phyloP scores from a whole-genome alignment of 2,329 filamentous ascomycete species.

The Akanthomyces lecanii region DNA sequence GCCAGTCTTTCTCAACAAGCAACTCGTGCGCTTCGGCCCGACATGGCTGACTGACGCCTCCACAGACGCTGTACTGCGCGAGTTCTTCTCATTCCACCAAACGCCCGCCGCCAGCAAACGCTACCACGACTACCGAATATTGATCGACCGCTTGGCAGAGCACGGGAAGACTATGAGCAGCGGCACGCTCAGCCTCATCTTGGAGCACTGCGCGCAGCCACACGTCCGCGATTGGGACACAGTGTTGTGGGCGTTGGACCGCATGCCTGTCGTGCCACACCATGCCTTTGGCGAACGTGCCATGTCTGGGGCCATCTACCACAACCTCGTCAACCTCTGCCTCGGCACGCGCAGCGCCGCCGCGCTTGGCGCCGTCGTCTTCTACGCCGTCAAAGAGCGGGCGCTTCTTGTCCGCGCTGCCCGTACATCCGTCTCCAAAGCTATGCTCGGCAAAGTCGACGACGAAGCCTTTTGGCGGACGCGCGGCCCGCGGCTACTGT shows the following conservation, averaged over 20 bases:
- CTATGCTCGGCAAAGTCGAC: constrained; percentile 26
- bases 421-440: constrained; percentile 24
- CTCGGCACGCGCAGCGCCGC: constrained; percentile 28
- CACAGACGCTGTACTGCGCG: constrained; percentile 37
- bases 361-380: constrained; percentile 30
- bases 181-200: constrained; percentile 36
- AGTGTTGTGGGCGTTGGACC: constrained; percentile 30
- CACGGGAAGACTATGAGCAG: constrained; percentile 26
- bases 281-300: constrained; percentile 19
- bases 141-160: constrained; percentile 25
- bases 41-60: constrained; percentile 40
- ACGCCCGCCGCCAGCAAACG: constrained; percentile 18
- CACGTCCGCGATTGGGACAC: constrained; percentile 28
- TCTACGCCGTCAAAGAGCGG: constrained; percentile 31
- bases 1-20: constrained; percentile 36
- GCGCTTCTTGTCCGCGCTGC: constrained; percentile 24
- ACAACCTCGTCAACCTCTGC: constrained; percentile 36
- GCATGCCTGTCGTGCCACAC: constrained; percentile 13
- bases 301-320: constrained; percentile 32
- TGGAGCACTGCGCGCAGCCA: constrained; percentile 28
- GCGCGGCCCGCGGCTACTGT: constrained; percentile 27
- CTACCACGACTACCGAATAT: constrained; percentile 26
- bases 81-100: constrained; percentile 38
- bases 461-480: constrained; percentile 26
- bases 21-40: constrained; percentile 41